Base-by-base conservation (phyloP, 257 asterid genomes). In the Rhazya stricta region DNA sequence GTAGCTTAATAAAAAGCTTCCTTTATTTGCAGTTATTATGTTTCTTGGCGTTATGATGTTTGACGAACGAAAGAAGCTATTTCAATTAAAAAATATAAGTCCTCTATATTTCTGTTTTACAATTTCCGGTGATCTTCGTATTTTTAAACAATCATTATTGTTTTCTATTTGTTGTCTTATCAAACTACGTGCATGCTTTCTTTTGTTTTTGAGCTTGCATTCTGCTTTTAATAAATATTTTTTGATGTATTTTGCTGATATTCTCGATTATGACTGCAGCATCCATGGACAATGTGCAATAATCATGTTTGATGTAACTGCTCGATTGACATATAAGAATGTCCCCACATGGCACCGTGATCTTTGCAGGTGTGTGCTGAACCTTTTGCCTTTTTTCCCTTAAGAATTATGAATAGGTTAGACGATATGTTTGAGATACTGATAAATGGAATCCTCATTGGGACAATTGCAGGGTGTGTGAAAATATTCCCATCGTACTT, bases 271-370 rank as follows among this genome's bases (percentile, higher is more conserved):
- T 5, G 4, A 74, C 13, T 81, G 86, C 94, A 92, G 98, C 80
- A 91, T 92, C 80, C 98, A 92, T 30, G 98, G 98, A 58, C 98
- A 92, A 74, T 91, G 98, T 74, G 98, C 97, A 0, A 90, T 91
- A 77, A 91, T 91, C 67, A 91, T 91, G 97, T 91, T 91, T 74
- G 97, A 91, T 72, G 97, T 92, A 5, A 92, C 97, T 54, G 97
- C 97, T 48, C 87, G 97, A n/a, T 80, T 90, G 84, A 92, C 97
- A 27, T 92, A 90, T 86, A 92, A 92, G 86, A 92, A 92, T 73
- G 97, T 90, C 15, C 97, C 97, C 1, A 92, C 96, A 15, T 92
- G 98, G 98, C 98, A 92, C 75, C 92, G 98, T 81, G 98, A 92
- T 84, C 92, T 92, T 81, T 92, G 98, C 90, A 75, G 97, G 96